A percentile compares a stretch with the other conserved stretches of the same genome.
These are phyloP conservation scores for Pyrenopolyporus hunteri DNA, from an alignment of 495 filamentous ascomycete species.

Conservation along the genomic window DNA sequence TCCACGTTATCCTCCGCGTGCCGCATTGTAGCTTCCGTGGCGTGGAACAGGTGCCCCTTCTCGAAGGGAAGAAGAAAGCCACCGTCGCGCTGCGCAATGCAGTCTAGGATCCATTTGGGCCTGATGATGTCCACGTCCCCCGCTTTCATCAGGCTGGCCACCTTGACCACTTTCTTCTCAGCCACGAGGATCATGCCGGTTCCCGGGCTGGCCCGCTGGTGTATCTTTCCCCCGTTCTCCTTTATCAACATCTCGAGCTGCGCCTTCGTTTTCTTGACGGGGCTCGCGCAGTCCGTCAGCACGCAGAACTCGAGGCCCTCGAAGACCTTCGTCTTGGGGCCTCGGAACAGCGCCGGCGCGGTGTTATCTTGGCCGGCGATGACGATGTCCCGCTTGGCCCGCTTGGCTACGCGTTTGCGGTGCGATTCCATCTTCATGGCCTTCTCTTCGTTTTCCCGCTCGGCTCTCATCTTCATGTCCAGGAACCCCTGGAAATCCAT, in stretches of 20 bases:
- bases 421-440: constrained; percentile 83
- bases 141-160: constrained; percentile 77
- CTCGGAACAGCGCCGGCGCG: constrained; percentile 57
- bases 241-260: constrained; percentile 89
- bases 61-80: constrained; percentile 72
- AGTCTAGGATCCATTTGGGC: constrained; percentile 86
- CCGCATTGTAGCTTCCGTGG: constrained; percentile 41
- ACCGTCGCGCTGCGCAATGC: constrained; percentile 66
- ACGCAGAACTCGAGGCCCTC: constrained; percentile 79
- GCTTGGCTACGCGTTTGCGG: constrained; percentile 66
- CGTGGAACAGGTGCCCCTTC: constrained; percentile 61
- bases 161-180: constrained; percentile 85
- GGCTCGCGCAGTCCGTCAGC: constrained; percentile 50
- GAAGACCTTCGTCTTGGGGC: constrained; percentile 61
- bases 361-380: constrained; percentile 71
- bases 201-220: constrained; percentile 70
- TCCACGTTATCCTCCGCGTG: constrained; percentile 65
- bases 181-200: constrained; percentile 72
- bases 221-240: constrained; percentile 81
- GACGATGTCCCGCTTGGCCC: constrained; percentile 68
- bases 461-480: constrained; percentile 71
- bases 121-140: constrained; percentile 73
- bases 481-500: constrained; percentile 79
- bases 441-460: constrained; percentile 70
- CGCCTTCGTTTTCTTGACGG: constrained; percentile 71